Base-by-base conservation (phyloP, 2,329 filamentous ascomycete species). In the Hypoxylon sp. region DNA sequence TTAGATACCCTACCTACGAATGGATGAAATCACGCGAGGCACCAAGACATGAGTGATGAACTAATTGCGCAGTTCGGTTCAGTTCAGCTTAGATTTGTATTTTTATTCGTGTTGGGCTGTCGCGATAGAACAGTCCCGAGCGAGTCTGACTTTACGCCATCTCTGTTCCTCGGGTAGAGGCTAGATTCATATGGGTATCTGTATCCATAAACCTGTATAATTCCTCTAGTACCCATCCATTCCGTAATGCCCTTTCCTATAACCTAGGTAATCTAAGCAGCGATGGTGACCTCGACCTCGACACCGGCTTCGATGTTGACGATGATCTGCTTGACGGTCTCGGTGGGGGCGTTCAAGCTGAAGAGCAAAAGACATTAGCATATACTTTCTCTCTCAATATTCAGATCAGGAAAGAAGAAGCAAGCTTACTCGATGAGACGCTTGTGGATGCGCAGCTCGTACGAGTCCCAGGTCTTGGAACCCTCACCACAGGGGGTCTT, bases 401-500 rank as follows among this genome's bases (percentile, higher is more conserved):
- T 25, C 9, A 25, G 21, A 25, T 6, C 9, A 25, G 21, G 21
- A 25, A 9, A 25, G 21, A 25, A 11, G 20, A 40, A 3, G 34
- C 45, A 32, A 83, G n/a, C 86, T 70, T 75, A 90, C 86, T 96
- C 92, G 74, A 97, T 97, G 73, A 97, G 84, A 69, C 92, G 89
- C 89, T 97, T 97, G 87, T 97, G 91, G 76, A 97, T 96, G 81
- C 93, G 89, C 91, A 99, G 95, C 88, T 99, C 93, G 79, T 83
- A 99, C 78, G 84, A 87, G 77, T 97, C 94, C 94, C 94, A 99
- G 74, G 94, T 99, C 91, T 99, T 99, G 79, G 89, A 95, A 81
- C 94, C 94, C 87, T 99, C 94, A 89, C 94, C 94, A 81, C 90
- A 94, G 76, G 94, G 94, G 64, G 94, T 97, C 89, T 99, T 99